These are phyloP conservation scores for Kluyveromyces lactis DNA, from an alignment of 805 yeast genomes.

Conservation along the genomic window DNA sequence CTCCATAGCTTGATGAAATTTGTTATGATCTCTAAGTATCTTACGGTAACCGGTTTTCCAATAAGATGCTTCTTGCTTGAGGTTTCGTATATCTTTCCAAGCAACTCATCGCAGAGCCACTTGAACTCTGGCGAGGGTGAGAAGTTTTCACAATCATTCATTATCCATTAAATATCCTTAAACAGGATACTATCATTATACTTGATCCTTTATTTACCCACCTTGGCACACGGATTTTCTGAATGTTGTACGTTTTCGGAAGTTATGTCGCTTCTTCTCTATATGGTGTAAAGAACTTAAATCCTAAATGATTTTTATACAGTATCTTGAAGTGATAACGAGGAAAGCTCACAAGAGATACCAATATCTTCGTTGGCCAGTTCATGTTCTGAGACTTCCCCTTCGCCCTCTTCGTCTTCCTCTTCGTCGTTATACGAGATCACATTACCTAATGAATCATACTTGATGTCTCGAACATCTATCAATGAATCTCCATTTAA, in stretches of 20 bases:
- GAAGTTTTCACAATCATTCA: conserved; percentile 12
- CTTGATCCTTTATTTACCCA: too few relatives aligned
- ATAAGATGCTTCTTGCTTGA: conserved; percentile 9
- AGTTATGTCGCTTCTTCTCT: conserved; percentile 5
- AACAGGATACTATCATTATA: too few relatives aligned
- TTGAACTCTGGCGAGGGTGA: conserved; percentile 32
- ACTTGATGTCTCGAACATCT: conserved; percentile 9
- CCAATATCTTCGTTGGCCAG: too few relatives aligned
- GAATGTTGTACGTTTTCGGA: too few relatives aligned
- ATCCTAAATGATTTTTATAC: conserved; percentile 8
- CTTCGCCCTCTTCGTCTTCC: conserved; percentile 7
- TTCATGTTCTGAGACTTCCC: conserved; percentile 8
- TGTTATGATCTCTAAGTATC: conserved; percentile 24
- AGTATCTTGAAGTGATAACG: too few relatives aligned
- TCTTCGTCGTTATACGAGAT: conserved; percentile 10
- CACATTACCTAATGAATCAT: conserved; percentile 22
- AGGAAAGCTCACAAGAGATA: too few relatives aligned
- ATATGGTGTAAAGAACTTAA: conserved; percentile 14
- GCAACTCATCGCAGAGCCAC: conserved; percentile 30
- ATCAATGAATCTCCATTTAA: conserved; percentile 8
- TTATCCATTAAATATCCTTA: neutral
- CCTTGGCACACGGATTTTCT: too few relatives aligned
- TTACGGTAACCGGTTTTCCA: conserved; percentile 14
- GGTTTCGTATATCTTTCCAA: conserved; percentile 22
- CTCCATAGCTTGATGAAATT: conserved; percentile 46